A percentile compares a stretch with the other conserved stretches of the same genome.
phyloP scores from a whole-genome alignment of 306 rosid genomes.

The Prosopis cineraria region DNA sequence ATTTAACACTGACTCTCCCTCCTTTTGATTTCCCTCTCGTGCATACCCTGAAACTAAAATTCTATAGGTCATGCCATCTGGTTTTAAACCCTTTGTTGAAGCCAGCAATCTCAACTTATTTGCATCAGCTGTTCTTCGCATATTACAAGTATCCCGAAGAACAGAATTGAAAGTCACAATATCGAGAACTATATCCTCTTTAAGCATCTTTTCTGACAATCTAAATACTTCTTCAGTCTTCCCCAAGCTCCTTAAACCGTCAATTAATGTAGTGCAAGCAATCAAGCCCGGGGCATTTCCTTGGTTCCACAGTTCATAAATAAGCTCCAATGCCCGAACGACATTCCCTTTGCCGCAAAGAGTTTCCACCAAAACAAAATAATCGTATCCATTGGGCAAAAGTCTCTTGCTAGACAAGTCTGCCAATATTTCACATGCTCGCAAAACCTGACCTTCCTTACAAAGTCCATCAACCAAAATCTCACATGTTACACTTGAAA shows the following conservation, averaged over 20 bases:
- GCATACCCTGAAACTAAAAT: conserved; percentile 63
- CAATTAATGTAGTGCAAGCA: conserved; percentile 67
- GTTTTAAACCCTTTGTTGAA: conserved; percentile 63
- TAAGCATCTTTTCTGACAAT: conserved; percentile 66
- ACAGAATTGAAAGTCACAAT: conserved; percentile 73
- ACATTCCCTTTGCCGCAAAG: conserved; percentile 57
- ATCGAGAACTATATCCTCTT: conserved; percentile 61
- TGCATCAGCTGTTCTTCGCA: conserved; percentile 63
- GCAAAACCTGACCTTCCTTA: conserved; percentile 47
- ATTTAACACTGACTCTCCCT: conserved; percentile 62
- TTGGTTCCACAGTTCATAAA: conserved; percentile 67
- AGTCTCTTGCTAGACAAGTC: conserved; percentile 59
- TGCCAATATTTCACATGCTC: conserved; percentile 57
- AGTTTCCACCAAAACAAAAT: conserved; percentile 54
- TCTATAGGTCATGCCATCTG: conserved; percentile 56
- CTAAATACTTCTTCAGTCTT: conserved; percentile 51
- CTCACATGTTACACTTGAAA: conserved; percentile 78
- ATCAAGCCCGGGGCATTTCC: conserved; percentile 69
- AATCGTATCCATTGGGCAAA: conserved; percentile 72
- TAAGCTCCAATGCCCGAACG: conserved; percentile 49
- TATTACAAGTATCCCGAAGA: conserved; percentile 59
- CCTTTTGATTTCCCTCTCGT: conserved; percentile 51
- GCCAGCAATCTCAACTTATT: conserved; percentile 64
- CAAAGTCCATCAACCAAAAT: conserved; percentile 76
- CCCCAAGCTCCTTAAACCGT: conserved; percentile 61